Evolutionary conservation across 176 grass and related monocot species (phyloP).

Genomic region (Zizania latifolia): DNA sequence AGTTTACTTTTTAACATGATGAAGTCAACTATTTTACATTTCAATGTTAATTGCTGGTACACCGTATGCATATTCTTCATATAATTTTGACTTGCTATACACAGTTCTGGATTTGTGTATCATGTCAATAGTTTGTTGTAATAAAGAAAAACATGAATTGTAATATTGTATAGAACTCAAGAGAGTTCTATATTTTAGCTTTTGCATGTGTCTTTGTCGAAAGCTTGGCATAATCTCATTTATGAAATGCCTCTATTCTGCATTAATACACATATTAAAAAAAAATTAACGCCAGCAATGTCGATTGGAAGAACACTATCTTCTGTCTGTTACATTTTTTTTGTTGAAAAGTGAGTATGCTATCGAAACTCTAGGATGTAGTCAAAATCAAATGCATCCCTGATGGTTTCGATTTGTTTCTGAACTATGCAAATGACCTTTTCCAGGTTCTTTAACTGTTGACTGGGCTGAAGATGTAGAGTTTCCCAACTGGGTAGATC

Average conservation of each 20-base stretch:
- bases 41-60: neutral
- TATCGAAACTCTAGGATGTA: neutral
- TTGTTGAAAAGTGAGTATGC: conserved; percentile 6
- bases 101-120: neutral
- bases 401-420: neutral
- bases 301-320: neutral
- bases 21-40: neutral
- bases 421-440: conserved; percentile 31
- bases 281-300: neutral
- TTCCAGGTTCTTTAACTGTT: conserved; percentile 82
- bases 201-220: neutral
- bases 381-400: neutral
- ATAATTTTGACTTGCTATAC: neutral
- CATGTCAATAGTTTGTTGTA: neutral
- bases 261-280: neutral
- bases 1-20: neutral
- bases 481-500: conserved; percentile 61
- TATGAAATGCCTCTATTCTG: neutral
- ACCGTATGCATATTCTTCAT: neutral
- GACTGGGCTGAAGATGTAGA: conserved; percentile 83
- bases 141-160: neutral
- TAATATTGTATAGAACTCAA: neutral
- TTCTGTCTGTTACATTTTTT: neutral
- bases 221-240: neutral
- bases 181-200: neutral